These are phyloP conservation scores for Cyclaneusma minus DNA, from an alignment of 2,329 filamentous ascomycete species.

Conservation along the genomic window DNA sequence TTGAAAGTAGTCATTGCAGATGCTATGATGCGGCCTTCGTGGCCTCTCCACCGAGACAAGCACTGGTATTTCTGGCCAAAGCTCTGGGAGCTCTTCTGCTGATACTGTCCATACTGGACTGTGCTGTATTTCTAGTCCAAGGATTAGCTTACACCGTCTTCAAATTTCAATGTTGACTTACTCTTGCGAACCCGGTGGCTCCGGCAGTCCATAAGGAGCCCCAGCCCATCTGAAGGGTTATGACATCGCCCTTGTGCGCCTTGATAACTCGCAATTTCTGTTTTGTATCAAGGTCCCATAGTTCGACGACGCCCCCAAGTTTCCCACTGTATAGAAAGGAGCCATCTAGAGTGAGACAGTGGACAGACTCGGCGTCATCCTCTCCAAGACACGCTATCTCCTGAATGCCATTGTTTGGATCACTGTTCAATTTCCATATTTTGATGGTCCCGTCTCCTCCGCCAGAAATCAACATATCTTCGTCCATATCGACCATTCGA, in stretches of 20 bases:
- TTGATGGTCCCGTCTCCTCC: conserved; percentile 91
- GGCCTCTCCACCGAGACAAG: conserved; percentile 64
- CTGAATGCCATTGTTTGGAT: conserved; percentile 43
- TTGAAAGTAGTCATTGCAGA: conserved; percentile 61
- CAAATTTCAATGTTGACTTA: conserved; percentile 28
- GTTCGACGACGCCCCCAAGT: conserved; percentile 72
- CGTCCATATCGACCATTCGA: conserved; percentile 50
- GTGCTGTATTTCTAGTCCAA: conserved; percentile 52
- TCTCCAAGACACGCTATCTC: conserved; percentile 52
- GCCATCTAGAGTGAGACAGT: conserved; percentile 75
- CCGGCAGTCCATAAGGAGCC: conserved; percentile 77
- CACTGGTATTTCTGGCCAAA: conserved; percentile 73
- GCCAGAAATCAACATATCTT: conserved; percentile 77
- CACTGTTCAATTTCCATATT: conserved; percentile 58
- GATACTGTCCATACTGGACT: conserved; percentile 44
- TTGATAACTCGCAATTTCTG: conserved; percentile 81
- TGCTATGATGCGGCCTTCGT: conserved; percentile 74
- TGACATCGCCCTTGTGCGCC: conserved; percentile 65
- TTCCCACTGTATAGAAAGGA: conserved; percentile 89
- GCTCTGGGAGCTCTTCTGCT: conserved; percentile 28
- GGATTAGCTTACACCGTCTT: conserved; percentile 4
- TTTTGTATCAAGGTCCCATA: conserved; percentile 92
- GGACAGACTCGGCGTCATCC: conserved; percentile 46
- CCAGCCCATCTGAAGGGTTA: conserved; percentile 73
- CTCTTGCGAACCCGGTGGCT: conserved; percentile 75